Conservation (phyloP, 1,284 basidiomycete genomes). For the Microbotryum silenes-acaulis region DNA sequence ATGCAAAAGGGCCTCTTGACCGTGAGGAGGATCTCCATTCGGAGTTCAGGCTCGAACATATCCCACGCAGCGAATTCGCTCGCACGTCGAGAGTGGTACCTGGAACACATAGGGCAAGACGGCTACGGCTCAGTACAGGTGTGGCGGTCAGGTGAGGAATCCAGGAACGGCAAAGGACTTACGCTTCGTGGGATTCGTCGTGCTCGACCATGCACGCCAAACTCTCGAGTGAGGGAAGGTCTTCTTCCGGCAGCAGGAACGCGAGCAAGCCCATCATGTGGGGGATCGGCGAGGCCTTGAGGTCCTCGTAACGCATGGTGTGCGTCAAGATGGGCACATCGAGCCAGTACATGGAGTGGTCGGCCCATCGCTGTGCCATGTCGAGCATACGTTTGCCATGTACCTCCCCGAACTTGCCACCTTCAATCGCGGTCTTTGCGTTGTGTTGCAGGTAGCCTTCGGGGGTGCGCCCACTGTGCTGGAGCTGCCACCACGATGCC, state of each 20-base stretch:
- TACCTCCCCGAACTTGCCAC: constrained; percentile 14
- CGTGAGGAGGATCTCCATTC: constrained; percentile 11
- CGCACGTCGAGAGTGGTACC: constrained; percentile 18
- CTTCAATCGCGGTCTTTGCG: constrained; percentile 8
- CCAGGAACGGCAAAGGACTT: background rate
- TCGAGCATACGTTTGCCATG: constrained; percentile 16
- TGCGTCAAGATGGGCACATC: constrained; percentile 16
- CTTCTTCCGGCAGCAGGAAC: constrained; percentile 27
- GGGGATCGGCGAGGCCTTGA: constrained; percentile 21
- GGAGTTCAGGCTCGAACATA: constrained; percentile 5
- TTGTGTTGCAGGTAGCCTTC: constrained; percentile 16
- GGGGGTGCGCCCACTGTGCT: constrained; percentile 6
- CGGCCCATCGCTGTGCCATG: constrained; percentile 15
- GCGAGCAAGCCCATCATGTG: constrained; percentile 31
- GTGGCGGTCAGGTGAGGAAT: background rate
- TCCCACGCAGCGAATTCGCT: constrained; percentile 25
- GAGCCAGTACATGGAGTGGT: constrained; percentile 29
- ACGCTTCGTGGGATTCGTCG: constrained; percentile 10
- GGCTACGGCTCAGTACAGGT: background rate
- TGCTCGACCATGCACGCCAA: constrained; percentile 22
- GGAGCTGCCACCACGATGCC: constrained; percentile 24
- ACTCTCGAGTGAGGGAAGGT: constrained; percentile 19
- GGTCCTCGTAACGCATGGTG: constrained; percentile 20
- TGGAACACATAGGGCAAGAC: background rate
- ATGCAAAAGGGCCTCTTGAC: constrained; percentile 23